Conservation (phyloP, 495 filamentous ascomycete species). For the Penicillium antarcticum region DNA sequence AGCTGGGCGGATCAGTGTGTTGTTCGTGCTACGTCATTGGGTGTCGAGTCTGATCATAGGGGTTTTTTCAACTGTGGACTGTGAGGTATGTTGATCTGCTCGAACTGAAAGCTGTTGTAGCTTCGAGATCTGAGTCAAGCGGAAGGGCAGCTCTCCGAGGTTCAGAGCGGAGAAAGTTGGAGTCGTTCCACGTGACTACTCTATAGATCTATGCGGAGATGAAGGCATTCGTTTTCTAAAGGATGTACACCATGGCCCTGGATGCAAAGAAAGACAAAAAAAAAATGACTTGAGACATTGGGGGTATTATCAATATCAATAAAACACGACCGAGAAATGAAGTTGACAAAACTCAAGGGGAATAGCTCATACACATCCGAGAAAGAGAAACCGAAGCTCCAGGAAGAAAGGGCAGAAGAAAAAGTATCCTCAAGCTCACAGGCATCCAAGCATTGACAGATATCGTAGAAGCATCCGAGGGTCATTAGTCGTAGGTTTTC, state of each 20-base stretch:
- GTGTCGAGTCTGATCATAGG: slow-evolving; percentile 1
- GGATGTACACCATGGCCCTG: not conserved
- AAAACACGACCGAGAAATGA: slow-evolving; percentile 35
- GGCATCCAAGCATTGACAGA: slow-evolving; percentile 35
- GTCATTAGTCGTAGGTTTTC: slow-evolving; percentile 21
- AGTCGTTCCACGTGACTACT: slow-evolving; percentile 8
- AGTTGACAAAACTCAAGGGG: slow-evolving; percentile 7
- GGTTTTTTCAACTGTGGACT: not conserved
- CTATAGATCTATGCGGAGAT: not conserved
- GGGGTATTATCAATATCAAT: slow-evolving; percentile 37
- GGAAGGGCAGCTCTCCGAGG: no score
- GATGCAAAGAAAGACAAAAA: not conserved
- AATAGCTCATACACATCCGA: slow-evolving; percentile 13
- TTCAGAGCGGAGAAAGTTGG: slow-evolving; percentile 7
- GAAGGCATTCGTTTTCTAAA: not conserved
- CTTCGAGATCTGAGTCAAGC: not conserved
- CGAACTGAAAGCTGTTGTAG: not conserved
- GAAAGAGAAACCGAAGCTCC: slow-evolving; percentile 2
- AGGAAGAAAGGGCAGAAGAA: slow-evolving; percentile 12
- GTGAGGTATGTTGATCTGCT: no score
- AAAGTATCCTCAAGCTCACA: slow-evolving; percentile 11
- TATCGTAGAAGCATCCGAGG: slow-evolving; percentile 21
- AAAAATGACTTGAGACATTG: slow-evolving; percentile 11
- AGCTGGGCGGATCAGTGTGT: slow-evolving; percentile 27
- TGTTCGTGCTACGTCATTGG: slow-evolving; percentile 21